Base-by-base conservation (phyloP, 2,329 filamentous ascomycete species). In the Trichoderma guizhouense region DNA sequence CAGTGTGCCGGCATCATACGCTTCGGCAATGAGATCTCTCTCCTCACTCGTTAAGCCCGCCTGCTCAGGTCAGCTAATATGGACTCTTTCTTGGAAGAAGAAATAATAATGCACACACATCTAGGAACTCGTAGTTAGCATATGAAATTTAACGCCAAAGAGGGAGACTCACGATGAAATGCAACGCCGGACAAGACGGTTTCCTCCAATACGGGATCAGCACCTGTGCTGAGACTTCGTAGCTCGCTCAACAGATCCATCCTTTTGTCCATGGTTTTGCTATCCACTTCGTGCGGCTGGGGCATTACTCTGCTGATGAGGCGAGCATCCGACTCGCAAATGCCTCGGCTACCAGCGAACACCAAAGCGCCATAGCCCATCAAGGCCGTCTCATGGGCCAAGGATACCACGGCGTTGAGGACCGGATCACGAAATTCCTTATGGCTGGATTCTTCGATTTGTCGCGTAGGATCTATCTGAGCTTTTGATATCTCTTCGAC, bases 41-140 rank as follows among this genome's bases (percentile, higher is more conserved):
- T 95, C 92, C 80, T 95, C 92, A 0, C 87, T 90, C 0, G 92
- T 94, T 76, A 95, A 85, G 14, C 90, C 90, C 60, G 90, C 90
- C 83, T 90, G 73, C 21, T 7, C 39, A 12, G 7, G 69, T 82
- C 69, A 81, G 79, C 30, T 18, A 61, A 51, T 12, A 21, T 21
- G 18, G 8, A 36, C n/a, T 6, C 18, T 15, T 15, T 5, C 21
- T 24, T 11, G 8, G 2, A 15, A 39, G 7, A 21, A 3, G 11
- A 14, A 24, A 24, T 14, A 60, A 28, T 7, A 6, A 1, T 30
- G 32, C 78, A 75, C 78, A 75, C 71, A 83, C 84, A 79, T 85
- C 83, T 84, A 65, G 0, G 14, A 21, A 18, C 1, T 26, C 21
- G 11, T 30, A 24, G 55, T 60, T 18, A 57, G 32, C n/a, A 55